Conservation (phyloP, 257 asterid genomes). For the Gentiana straminea region DNA sequence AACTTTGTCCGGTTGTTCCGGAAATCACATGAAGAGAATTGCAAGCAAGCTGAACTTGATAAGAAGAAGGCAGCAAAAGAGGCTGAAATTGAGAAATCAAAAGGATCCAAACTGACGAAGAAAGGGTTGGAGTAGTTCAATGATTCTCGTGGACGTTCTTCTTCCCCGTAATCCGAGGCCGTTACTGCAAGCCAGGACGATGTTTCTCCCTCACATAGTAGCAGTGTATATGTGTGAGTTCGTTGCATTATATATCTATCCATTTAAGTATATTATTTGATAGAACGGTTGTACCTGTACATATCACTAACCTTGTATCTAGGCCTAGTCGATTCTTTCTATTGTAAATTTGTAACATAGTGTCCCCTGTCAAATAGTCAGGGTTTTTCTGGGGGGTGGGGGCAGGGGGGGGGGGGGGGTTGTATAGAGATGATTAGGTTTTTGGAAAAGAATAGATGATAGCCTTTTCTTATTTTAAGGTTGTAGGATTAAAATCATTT, state of each 20-base stretch:
- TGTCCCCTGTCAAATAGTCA: slow-evolving; percentile 18
- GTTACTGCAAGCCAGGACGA: slow-evolving; percentile 11
- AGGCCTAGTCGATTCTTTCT: slow-evolving; percentile 42
- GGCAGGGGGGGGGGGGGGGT: slow-evolving; percentile 21
- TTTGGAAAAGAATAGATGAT: slow-evolving; percentile 25
- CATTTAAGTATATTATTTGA: no score
- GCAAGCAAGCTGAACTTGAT: slow-evolving; percentile 58
- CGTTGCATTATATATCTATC: no score
- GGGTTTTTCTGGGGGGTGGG: slow-evolving; percentile 8
- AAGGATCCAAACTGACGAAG: slow-evolving; percentile 36
- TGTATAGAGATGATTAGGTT: no score
- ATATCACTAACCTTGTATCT: slow-evolving; percentile 44
- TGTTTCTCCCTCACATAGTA: slow-evolving; percentile 19
- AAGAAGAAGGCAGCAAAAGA: slow-evolving; percentile 62
- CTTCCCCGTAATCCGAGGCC: slow-evolving; percentile 7
- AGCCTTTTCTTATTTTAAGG: slow-evolving; percentile 18
- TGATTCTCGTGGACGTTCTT: slow-evolving; percentile 9
- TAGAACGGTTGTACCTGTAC: slow-evolving; percentile 26
- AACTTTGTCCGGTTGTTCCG: slow-evolving; percentile 66
- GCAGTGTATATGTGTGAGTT: background rate
- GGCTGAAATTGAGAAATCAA: slow-evolving; percentile 32
- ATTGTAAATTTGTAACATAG: slow-evolving; percentile 41
- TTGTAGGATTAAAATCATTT: no score
- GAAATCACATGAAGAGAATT: slow-evolving; percentile 57
- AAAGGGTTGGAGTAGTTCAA: slow-evolving; percentile 34